Percentiles rank a stretch among this genome's conserved stretches.
Evolutionary conservation across 352 stramenopile genomes (phyloP).

Genomic region (Globisporangium paddicum): DNA sequence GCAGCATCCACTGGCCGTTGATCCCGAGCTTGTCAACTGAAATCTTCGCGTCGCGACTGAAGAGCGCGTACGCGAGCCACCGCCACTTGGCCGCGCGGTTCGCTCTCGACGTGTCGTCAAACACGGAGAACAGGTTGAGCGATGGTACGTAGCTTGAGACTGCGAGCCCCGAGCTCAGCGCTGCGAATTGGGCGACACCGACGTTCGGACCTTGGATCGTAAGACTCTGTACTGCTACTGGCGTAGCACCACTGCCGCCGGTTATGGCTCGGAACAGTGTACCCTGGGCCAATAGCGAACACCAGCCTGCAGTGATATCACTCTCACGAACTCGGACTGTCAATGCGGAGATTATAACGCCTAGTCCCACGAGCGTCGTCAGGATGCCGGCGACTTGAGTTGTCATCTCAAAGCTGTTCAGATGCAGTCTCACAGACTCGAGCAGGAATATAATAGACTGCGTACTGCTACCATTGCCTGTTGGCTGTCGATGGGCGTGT

Average conservation of each 20-base stretch:
- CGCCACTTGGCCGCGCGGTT: slow-evolving; percentile 18
- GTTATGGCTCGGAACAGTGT: not conserved
- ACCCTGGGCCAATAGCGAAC: not conserved
- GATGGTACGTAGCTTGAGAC: not conserved
- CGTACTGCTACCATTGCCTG: not conserved
- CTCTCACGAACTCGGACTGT: not conserved
- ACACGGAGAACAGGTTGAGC: slow-evolving; percentile 7
- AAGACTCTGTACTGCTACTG: not conserved
- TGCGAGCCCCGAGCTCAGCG: not conserved
- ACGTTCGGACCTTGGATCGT: not conserved
- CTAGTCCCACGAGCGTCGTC: not conserved
- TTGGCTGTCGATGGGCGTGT: not conserved
- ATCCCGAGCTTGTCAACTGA: slow-evolving; percentile 8
- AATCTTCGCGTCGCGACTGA: slow-evolving; percentile 16
- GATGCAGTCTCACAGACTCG: slow-evolving; percentile 4
- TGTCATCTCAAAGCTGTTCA: slow-evolving; percentile 7
- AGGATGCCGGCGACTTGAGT: not conserved
- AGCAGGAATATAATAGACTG: not conserved
- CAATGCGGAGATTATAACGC: not conserved
- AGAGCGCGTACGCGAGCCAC: slow-evolving; percentile 29
- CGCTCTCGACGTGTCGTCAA: not conserved
- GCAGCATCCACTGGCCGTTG: slow-evolving; percentile 2
- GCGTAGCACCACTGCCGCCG: not conserved
- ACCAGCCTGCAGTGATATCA: not conserved
- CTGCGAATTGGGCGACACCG: slow-evolving; percentile 1